Conservation (phyloP, 148 eudicot genomes). For the Arbutus unedo region DNA sequence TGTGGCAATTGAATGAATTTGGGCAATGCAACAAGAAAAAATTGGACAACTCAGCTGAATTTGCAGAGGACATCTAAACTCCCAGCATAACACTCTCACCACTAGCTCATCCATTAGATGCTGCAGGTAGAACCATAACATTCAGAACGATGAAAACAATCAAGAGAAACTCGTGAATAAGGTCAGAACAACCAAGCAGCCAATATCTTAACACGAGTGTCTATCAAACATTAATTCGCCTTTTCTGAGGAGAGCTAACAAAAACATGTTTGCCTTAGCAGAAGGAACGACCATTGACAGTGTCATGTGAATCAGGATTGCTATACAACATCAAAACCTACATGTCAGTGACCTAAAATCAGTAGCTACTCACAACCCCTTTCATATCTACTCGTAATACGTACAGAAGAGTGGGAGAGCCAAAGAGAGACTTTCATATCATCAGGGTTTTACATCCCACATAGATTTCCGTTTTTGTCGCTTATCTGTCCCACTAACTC, state of each 20-base stretch:
- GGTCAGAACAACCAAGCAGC: too few species aligned
- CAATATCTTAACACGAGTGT: too few species aligned
- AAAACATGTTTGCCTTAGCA: neutral
- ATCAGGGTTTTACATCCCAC: slow-evolving; percentile 22
- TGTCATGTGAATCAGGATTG: neutral
- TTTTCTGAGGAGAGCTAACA: neutral
- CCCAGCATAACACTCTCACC: too few species aligned
- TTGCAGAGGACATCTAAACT: too few species aligned
- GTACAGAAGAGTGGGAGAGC: neutral
- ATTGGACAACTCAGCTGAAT: too few species aligned
- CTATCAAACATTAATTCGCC: too few species aligned
- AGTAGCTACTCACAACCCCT: neutral
- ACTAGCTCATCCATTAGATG: too few species aligned
- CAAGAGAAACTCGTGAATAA: too few species aligned
- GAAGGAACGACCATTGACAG: neutral
- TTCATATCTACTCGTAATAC: neutral
- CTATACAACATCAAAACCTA: neutral
- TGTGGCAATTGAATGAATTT: too few species aligned
- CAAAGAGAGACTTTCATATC: neutral
- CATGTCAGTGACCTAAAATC: neutral
- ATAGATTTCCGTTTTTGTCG: slow-evolving; percentile 15
- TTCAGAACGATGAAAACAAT: too few species aligned
- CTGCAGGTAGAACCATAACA: too few species aligned
- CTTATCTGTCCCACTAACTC: neutral
- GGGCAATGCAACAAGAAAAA: too few species aligned